Percentiles rank a stretch among this genome's conserved stretches.
phyloP scores from a whole-genome alignment of 2,329 filamentous ascomycete genomes.

The Aspergillus udagawae region DNA sequence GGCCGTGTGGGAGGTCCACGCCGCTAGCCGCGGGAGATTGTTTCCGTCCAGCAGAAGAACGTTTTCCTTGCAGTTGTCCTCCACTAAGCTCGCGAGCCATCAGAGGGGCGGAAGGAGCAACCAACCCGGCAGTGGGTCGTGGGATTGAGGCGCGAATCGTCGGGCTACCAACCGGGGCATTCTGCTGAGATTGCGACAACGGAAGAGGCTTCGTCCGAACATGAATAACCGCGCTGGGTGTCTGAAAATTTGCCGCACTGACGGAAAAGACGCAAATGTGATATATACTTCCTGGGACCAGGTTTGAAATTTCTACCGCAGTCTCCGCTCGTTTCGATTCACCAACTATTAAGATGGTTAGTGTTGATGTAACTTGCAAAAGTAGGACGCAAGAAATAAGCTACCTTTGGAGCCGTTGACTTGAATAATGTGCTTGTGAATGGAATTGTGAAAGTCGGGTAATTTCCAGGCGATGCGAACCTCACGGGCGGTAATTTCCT shows the following conservation, averaged over 20 bases:
- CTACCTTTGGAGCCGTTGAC: constrained; percentile 87
- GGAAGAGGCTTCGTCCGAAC: constrained; percentile 65
- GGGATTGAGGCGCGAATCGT: constrained; percentile 53
- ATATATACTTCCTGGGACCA: constrained; percentile 84
- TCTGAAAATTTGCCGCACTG: constrained; percentile 87
- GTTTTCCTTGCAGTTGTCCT: constrained; percentile 51
- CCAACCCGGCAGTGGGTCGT: constrained; percentile 50
- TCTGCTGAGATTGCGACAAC: constrained; percentile 32
- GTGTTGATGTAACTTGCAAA: not conserved
- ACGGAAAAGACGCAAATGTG: constrained; percentile 91
- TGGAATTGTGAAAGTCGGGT: constrained; percentile 61
- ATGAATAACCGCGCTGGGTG: constrained; percentile 79
- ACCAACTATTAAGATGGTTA: constrained; percentile 58
- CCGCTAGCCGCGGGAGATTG: constrained; percentile 65
- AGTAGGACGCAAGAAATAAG: not conserved
- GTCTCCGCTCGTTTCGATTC: constrained; percentile 77
- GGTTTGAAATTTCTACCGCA: constrained; percentile 83
- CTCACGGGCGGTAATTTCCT: constrained; percentile 80
- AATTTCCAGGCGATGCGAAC: constrained; percentile 89
- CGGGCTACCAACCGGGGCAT: constrained; percentile 31
- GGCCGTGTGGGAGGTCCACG: constrained; percentile 37
- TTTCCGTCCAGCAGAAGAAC: constrained; percentile 68
- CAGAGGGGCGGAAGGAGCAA: constrained; percentile 57
- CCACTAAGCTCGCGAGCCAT: constrained; percentile 64
- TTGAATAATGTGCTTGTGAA: constrained; percentile 85